Percentiles rank a stretch among this genome's conserved stretches.
Evolutionary conservation across 345 rosid genomes (phyloP).

Genomic region (Citrus reticulata): DNA sequence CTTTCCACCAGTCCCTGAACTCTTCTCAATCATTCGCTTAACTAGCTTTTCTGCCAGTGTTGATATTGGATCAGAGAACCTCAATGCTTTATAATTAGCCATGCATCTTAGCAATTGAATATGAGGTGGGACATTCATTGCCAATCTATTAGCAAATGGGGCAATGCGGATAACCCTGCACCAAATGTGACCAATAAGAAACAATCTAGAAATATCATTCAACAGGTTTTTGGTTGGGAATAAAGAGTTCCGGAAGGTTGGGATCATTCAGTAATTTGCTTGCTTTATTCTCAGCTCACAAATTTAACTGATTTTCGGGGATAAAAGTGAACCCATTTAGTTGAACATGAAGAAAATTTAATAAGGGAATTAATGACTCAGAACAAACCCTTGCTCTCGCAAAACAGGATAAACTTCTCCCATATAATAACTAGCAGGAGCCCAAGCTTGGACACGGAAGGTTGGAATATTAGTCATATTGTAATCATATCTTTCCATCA

Average conservation of each 20-base stretch:
- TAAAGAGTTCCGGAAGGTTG: not conserved
- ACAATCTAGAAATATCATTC: not conserved
- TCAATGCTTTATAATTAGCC: constrained; percentile 80
- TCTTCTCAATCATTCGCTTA: constrained; percentile 64
- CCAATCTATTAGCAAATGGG: constrained; percentile 95
- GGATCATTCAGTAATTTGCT: not conserved
- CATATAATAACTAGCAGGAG: constrained; percentile 56
- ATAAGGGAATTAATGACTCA: not conserved
- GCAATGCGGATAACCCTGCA: constrained; percentile 80
- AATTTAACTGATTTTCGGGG: not conserved
- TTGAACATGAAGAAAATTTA: not conserved
- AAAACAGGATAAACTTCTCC: constrained; percentile 66
- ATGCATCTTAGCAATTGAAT: constrained; percentile 85
- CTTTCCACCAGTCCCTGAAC: constrained; percentile 67
- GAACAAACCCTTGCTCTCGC: constrained; percentile 65
- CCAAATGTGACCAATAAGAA: constrained; percentile 16
- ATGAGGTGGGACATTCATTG: constrained; percentile 88
- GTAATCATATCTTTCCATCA: constrained; percentile 55
- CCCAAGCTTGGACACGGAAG: constrained; percentile 80
- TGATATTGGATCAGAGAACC: constrained; percentile 62
- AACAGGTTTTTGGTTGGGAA: constrained; percentile 5
- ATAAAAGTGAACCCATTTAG: not conserved
- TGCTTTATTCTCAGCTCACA: not conserved
- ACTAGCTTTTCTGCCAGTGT: constrained; percentile 60
- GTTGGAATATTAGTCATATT: constrained; percentile 59